Evolutionary conservation across 345 rosid species (phyloP).

Genomic region (Eucalyptus globulus): DNA sequence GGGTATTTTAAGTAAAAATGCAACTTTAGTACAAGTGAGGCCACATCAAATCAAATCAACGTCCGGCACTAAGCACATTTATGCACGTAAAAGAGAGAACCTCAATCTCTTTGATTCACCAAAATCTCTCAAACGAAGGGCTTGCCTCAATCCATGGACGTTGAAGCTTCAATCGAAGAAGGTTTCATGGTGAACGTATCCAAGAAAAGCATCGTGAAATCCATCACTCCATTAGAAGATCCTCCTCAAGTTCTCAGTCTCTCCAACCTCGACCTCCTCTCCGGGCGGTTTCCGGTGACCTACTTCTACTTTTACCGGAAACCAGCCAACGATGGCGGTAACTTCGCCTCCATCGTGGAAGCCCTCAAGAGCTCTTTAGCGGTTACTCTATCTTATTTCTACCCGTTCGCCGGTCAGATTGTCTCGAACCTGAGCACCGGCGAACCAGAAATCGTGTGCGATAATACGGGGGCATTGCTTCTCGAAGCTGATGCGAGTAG

Average conservation of each 20-base stretch:
- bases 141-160: neutral
- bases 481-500: constrained; percentile 40
- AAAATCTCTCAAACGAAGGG: neutral
- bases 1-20: neutral
- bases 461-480: constrained; percentile 49
- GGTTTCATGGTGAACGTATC: constrained; percentile 26
- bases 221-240: constrained; percentile 6
- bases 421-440: constrained; percentile 20
- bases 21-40: neutral
- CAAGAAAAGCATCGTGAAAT: constrained; percentile 30
- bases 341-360: constrained; percentile 13
- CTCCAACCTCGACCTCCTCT: constrained; percentile 84
- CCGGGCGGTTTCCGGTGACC: constrained; percentile 77
- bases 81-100: neutral
- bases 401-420: constrained; percentile 74
- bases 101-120: neutral
- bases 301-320: constrained; percentile 64
- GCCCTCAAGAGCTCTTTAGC: constrained; percentile 47
- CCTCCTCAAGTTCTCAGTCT: constrained; percentile 21
- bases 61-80: neutral
- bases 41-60: neutral
- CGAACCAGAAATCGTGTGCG: constrained; percentile 59
- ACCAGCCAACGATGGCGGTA: neutral
- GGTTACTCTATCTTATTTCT: constrained; percentile 30
- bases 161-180: neutral